Evolutionary conservation across 1,139 yeast genomes (phyloP).

Genomic region (Sugiyamaella sp.): DNA sequence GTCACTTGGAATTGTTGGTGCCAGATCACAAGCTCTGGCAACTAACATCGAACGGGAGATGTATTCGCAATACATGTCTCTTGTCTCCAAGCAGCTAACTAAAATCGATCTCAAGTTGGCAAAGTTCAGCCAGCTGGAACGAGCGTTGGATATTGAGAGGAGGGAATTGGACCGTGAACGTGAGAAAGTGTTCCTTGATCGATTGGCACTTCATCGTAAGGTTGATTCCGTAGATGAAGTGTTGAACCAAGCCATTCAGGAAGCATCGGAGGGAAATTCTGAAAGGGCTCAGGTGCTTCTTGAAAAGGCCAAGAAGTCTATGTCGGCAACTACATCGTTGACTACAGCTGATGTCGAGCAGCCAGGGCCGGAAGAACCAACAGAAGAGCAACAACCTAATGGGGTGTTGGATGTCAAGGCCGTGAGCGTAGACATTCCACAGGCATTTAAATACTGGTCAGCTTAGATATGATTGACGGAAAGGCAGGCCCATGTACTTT

Average conservation of each 20-base stretch:
- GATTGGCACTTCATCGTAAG: conserved; percentile 69
- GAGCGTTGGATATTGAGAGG: conserved; percentile 76
- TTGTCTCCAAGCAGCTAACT: conserved; percentile 71
- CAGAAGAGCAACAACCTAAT: conserved; percentile 1
- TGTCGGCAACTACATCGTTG: conserved; percentile 30
- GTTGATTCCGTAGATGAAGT: conserved; percentile 56
- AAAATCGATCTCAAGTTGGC: conserved; percentile 77
- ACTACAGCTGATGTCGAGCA: conserved; percentile 20
- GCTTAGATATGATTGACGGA: conserved; percentile 40
- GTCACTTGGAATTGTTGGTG: conserved; percentile 57
- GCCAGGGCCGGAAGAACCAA: conserved; percentile 1
- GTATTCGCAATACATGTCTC: conserved; percentile 53
- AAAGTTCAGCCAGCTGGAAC: conserved; percentile 73
- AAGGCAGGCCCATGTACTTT: conserved; percentile 10
- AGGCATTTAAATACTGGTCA: conserved; percentile 83
- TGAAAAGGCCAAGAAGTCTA: conserved; percentile 33
- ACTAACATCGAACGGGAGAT: conserved; percentile 77
- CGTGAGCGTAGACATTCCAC: conserved; percentile 76
- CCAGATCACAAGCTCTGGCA: conserved; percentile 82
- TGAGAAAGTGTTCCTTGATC: conserved; percentile 77
- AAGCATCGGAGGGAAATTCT: conserved; percentile 35
- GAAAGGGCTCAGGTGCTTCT: conserved; percentile 28
- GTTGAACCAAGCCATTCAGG: conserved; percentile 52
- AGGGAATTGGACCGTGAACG: conserved; percentile 74
- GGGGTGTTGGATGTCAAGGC: conserved; percentile 52